Base-by-base conservation (phyloP, 1,284 basidiomycete species). In the Leucoagaricus sp. region DNA sequence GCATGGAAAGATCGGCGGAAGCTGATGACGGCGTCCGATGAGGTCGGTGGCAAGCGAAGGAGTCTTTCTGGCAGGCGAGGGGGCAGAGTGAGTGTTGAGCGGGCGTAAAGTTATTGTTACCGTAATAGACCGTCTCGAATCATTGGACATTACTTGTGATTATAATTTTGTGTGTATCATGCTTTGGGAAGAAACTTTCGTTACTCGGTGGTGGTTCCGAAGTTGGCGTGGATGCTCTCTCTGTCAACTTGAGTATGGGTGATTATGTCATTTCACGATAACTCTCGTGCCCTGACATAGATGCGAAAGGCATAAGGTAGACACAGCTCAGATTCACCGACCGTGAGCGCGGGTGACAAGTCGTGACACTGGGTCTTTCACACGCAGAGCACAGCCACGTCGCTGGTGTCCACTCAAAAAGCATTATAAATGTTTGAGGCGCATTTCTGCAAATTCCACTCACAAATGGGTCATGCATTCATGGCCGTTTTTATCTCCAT, bases 1-100 rank as follows among this genome's bases (percentile, higher is more conserved):
- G 76, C 73, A 3, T 78, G 75, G 73, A 70, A 76, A 46, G 81
- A 84, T 64, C 57, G 66, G 33, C 69, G 60, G 72, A 65, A 60
- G 49, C 61, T 44, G 31, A 8, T 41, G 33, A 34, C 48, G 49
- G 29, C 23, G 26, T 26, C 42, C 33, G 48, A 25, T 48, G 33
- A 34, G 17, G 10, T 38, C 34, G 25, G 31, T 7, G 28, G 33
- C 12, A 57, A 50, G 29, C 21, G 50, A 15, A 46, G 33, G 31
- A 38, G n/a, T 45, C 51, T 28, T 28, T 33, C 31, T 6, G 12
- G 31, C 7, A 33, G 52, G 34, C 44, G 42, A 21, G 25, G 29
- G 3, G 34, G 53, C n/a, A 41, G 53, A 42, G 3, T 44, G 7
- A 49, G 40, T 7, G 23, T 44, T 19, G 45, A 36, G 17, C 33